Evolutionary conservation across 805 yeast species (phyloP), one percentile per base, ranked within the genome.

Genomic region (Lachancea mirantina): DNA sequence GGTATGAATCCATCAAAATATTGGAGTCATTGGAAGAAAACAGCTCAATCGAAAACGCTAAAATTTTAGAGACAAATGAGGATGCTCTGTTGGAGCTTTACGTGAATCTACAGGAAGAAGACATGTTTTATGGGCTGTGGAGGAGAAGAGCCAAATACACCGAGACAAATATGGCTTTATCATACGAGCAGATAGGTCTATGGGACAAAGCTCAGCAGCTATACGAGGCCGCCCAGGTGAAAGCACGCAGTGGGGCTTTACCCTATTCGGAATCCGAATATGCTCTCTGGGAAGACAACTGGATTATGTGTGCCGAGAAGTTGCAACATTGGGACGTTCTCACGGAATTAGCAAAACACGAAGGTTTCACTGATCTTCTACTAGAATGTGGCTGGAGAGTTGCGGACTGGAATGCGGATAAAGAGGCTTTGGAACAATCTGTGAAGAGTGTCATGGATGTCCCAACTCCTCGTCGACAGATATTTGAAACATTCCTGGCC

Each of bases 341-440:
- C 38, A 89, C 98, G 0, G 99, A 92, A 49, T 67, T 94, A 19
- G 96, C 98, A 2, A 87, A 89, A 47, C 97, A 94, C 51, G 99
- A 94, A 65, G 96, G 96, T 0, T 94, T 89, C 54, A 87, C 96
- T 0, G 98, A 92, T 50, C 66, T 92, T 43, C 62, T 94, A 16
- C 65, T 92, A n/a, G 99, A 92, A 57, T 94, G 98, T 69, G 98
- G 97, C 23, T 92, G 99, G 99, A 71, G 99, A 50, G 94, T 92
- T 23, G 96, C 98, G 6, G 97, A 92, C 51, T 92, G 98, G 98
- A 80, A 79, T 39, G 78, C 94, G 6, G 98, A 94, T 50, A 72
- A 88, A 42, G 97, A 89, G 43, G 92, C 97, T 0, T 64, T 92
- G 23, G 96, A 88, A 51, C 95, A 84, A 50, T 81, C 95, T 1